Evolutionary conservation across 257 asterid species (phyloP).

Genomic region (Gynochthodes officinalis): DNA sequence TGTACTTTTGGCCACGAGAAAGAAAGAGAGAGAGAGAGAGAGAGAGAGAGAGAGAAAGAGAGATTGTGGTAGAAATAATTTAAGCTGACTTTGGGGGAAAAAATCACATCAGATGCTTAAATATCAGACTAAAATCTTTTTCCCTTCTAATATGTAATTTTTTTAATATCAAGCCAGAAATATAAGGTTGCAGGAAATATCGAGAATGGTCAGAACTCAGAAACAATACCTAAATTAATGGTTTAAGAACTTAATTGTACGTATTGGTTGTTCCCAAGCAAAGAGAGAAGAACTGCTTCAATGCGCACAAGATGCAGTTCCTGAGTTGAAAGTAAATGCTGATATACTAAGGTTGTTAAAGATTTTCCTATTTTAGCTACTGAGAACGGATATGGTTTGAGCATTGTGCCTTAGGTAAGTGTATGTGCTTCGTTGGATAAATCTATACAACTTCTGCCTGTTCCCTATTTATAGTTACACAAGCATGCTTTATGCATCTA

Average conservation of each 20-base stretch:
- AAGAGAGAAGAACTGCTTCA: slow-evolving; percentile 90
- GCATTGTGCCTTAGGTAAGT: slow-evolving; percentile 23
- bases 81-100: too few species aligned
- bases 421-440: not conserved
- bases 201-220: slow-evolving; percentile 26
- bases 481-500: not conserved
- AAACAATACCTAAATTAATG: not conserved
- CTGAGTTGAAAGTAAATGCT: slow-evolving; percentile 79
- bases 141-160: too few species aligned
- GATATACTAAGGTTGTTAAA: slow-evolving; percentile 80
- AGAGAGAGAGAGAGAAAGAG: too few species aligned
- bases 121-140: not conserved
- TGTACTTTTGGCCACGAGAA: too few species aligned
- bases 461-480: too few species aligned
- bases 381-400: not conserved
- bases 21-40: too few species aligned
- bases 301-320: slow-evolving; percentile 86
- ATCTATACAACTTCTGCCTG: not conserved
- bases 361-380: slow-evolving; percentile 30
- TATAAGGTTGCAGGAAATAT: not conserved
- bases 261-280: slow-evolving; percentile 41
- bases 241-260: not conserved
- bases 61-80: too few species aligned
- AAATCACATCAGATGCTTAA: not conserved
- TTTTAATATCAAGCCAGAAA: not conserved